Evolutionary conservation across 1,139 yeast genomes (phyloP).

Genomic region (Saccharomyces hybrid): DNA sequence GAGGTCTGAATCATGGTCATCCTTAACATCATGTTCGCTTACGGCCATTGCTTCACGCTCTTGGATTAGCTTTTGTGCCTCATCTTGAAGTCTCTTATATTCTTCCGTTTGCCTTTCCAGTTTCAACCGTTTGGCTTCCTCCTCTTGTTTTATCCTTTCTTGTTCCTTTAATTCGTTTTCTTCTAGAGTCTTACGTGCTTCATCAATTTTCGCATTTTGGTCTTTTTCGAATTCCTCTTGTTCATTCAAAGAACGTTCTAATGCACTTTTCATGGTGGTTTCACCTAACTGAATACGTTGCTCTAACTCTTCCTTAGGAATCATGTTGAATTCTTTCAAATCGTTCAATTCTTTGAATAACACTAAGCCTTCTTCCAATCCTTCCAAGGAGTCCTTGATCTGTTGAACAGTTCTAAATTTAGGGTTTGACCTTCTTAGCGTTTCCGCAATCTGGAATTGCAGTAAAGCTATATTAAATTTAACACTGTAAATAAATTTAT

Average conservation of each 20-base stretch:
- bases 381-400: conserved; percentile 49
- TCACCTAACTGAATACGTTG: conserved; percentile 82
- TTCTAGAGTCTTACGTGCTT: conserved; percentile 41
- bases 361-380: conserved; percentile 56
- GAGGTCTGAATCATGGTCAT: conserved; percentile 28
- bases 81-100: conserved; percentile 65
- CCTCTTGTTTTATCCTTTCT: conserved; percentile 42
- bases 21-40: conserved; percentile 34
- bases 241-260: conserved; percentile 62
- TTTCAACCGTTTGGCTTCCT: conserved; percentile 40
- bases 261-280: conserved; percentile 62
- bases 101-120: conserved; percentile 46
- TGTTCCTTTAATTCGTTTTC: conserved; percentile 50
- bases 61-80: conserved; percentile 54
- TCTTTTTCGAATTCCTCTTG: conserved; percentile 61
- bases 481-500: conserved; percentile 40
- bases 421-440: conserved; percentile 55
- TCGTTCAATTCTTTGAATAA: conserved; percentile 55
- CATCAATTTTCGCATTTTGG: conserved; percentile 55
- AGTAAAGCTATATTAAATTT: conserved; percentile 78
- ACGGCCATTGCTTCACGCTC: conserved; percentile 33
- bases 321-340: conserved; percentile 56
- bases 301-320: conserved; percentile 65
- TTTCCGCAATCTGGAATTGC: conserved; percentile 82
- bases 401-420: conserved; percentile 56